phyloP scores from a whole-genome alignment of 768 basidiomycete genomes.

The Ramaria rubella region DNA sequence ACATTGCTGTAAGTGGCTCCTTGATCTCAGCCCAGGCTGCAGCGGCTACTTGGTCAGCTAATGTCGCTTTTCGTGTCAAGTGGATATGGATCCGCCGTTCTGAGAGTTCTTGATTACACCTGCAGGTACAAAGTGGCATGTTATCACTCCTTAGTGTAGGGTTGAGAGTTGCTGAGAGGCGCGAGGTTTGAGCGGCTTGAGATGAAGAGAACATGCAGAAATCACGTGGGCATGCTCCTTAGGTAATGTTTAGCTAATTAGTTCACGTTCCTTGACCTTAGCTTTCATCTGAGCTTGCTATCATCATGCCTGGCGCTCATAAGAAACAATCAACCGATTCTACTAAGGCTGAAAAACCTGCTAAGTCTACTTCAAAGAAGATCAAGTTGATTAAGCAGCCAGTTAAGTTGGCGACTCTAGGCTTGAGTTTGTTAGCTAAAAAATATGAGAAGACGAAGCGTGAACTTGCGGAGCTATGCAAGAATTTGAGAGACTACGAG shows the following conservation, averaged over 20 bases:
- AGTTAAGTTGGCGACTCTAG: not conserved
- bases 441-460: not conserved
- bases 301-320: too few relatives aligned
- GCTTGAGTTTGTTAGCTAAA: too few relatives aligned
- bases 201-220: too few relatives aligned
- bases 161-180: too few relatives aligned
- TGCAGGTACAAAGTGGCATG: not conserved
- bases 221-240: too few relatives aligned
- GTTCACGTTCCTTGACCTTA: too few relatives aligned
- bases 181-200: too few relatives aligned
- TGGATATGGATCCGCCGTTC: not conserved
- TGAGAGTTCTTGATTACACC: not conserved
- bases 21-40: not conserved
- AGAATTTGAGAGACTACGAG: not conserved
- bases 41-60: not conserved
- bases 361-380: not conserved
- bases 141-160: too few relatives aligned
- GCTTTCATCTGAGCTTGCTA: too few relatives aligned
- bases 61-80: not conserved
- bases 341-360: too few relatives aligned
- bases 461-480: not conserved
- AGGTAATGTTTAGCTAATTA: too few relatives aligned
- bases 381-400: not conserved
- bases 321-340: too few relatives aligned
- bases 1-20: not conserved